Base-by-base conservation (phyloP, 2,329 filamentous ascomycete species). In the Talaromyces pinophilus region DNA sequence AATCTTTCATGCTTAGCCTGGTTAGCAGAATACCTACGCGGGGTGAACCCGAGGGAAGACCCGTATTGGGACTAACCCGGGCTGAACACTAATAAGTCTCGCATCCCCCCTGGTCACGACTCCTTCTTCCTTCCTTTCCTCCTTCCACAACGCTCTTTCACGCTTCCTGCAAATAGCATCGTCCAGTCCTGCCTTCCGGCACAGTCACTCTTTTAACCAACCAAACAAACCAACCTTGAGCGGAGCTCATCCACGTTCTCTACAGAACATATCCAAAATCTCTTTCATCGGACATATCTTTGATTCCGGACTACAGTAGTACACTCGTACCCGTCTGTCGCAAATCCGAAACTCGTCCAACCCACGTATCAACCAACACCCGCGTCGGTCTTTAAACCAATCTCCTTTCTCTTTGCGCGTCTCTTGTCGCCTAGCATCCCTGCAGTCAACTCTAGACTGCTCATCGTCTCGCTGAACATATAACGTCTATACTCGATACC, bases 161-260 rank as follows among this genome's bases (percentile, higher is more conserved):
- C 48, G 52, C 50, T 59, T 50, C 59, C 50, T 62, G 42, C 33
- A 62, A 54, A 40, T 65, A 50, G 48, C 59, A 19, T 55, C 57
- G 22, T 10, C 46, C 35, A 15, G 33, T 46, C 59, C 38, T 30
- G 33, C 52, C 40, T 40, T 62, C 30, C 17, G 54, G 65, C 65
- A 40, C 61, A 59, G 65, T 67, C 65, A 63, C 22, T 67, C 65
- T 22, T 67, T 67, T 61, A 38, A 63, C 50, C 50, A 30, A 54
- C 15, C 50, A 54, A 59, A 11, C 30, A 55, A 55, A 28, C 35
- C 35, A 50, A 17, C 38, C 11, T 38, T 42, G 65, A 67, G 60
- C 65, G 42, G 65, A 63, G 65, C 60, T 67, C 65, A 50, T 30
- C 54, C 54, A 63, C 65, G 30, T 61, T 67, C 60, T 8, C 52